Evolutionary conservation across 305 asterid genomes (phyloP), one percentile per base, ranked within the genome.

Genomic region (Fraxinus latifolia): DNA sequence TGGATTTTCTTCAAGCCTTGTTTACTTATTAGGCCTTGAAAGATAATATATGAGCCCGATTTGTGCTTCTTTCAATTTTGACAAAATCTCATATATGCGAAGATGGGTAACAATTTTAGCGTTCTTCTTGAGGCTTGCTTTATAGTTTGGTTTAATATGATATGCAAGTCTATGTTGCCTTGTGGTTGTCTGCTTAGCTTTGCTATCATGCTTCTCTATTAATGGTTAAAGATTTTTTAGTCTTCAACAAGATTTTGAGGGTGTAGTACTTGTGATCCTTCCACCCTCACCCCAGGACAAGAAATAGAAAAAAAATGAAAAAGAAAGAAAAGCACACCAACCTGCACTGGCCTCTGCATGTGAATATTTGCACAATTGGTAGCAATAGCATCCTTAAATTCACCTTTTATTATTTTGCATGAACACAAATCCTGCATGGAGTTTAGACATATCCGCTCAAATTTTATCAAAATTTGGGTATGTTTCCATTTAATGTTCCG

Each of bases 21-120:
- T 77, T 68, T 33, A 75, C 80, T 37, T 47, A 65, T 37, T 50
- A 50, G 36, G 67, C 55, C 65, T 83, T 6, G 76, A 80, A 71
- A 60, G 80, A 31, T 58, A 77, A 31, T 76, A 65, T 78, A 60
- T 36, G 67, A 77, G 15, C 27, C 70, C 75, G 72, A 32, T 68
- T 32, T 76, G 27, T 77, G 19, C 53, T 77, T 23, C 65, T 11
- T 80, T 50, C 72, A 36, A 39, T 29, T 62, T 87, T 73, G 72
- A 25, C 60, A 65, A 79, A 37, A 77, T 77, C 53, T 73, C 36
- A 2, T 33, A 23, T 36, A 27, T 39, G 21, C 19, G 27, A 60
- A 72, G 23, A 76, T 76, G 79, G 44, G 82, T 71, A 34, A 32
- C 39, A 42, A 33, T 50, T 83, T 58, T 42, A 60, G 65, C 67